Evolutionary conservation across 768 basidiomycete species (phyloP).

Genomic region (Mycena vitilis): DNA sequence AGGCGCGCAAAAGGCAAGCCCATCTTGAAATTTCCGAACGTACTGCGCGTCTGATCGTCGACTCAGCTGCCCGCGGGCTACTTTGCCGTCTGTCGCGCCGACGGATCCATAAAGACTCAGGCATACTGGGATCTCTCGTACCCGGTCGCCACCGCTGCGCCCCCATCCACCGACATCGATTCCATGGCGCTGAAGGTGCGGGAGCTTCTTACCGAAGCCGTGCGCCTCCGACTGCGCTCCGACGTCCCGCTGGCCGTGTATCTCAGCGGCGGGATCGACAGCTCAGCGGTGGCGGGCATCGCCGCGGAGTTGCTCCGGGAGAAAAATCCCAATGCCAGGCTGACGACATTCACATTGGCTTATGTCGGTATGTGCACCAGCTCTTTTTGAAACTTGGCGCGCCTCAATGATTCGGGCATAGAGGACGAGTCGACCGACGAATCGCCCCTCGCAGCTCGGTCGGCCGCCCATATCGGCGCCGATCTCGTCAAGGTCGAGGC

Average conservation of each 20-base stretch:
- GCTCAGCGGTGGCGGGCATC: constrained; percentile 34
- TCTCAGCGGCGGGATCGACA: constrained; percentile 36
- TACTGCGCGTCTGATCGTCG: not conserved
- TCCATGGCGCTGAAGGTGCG: constrained; percentile 27
- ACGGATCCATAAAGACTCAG: constrained; percentile 21
- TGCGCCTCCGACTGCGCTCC: constrained; percentile 30
- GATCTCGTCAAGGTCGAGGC: constrained; percentile 20
- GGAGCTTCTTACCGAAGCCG: constrained; percentile 22
- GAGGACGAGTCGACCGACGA: constrained; percentile 28
- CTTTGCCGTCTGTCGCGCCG: constrained; percentile 11
- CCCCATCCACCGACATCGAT: constrained; percentile 3
- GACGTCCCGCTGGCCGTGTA: constrained; percentile 36
- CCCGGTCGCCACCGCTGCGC: not conserved
- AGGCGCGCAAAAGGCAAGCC: constrained; percentile 28
- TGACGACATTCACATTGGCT: constrained; percentile 30
- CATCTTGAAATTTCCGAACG: not conserved
- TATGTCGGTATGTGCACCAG: constrained; percentile 18
- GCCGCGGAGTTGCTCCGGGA: constrained; percentile 27
- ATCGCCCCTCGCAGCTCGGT: constrained; percentile 22
- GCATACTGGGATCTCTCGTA: constrained; percentile 36
- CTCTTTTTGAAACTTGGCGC: too few relatives aligned
- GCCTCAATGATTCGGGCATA: not conserved
- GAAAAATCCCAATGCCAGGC: constrained; percentile 25
- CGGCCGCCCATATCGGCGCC: constrained; percentile 23
- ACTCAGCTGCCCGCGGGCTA: constrained; percentile 19